A percentile compares a stretch with the other conserved stretches of the same genome.
These are phyloP conservation scores for Lachnellula willkommii DNA, from an alignment of 2,329 filamentous ascomycete species.

Conservation along the genomic window DNA sequence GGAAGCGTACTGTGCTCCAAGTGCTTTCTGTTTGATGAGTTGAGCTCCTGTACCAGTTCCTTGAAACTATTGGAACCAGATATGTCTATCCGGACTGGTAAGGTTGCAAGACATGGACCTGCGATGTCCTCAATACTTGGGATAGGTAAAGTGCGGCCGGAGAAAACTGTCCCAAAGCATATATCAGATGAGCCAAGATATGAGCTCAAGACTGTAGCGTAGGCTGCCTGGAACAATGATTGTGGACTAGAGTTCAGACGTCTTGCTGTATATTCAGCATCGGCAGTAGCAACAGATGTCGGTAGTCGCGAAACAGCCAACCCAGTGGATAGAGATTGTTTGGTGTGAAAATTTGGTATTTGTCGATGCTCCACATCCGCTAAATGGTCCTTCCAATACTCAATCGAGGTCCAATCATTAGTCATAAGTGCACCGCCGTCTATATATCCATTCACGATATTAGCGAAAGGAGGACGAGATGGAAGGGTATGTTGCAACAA, in stretches of 20 bases:
- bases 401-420: conserved; percentile 39
- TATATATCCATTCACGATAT: conserved; percentile 50
- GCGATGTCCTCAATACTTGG: conserved; percentile 64
- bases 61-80: conserved; percentile 44
- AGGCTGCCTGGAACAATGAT: conserved; percentile 68
- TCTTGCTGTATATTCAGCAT: conserved; percentile 23
- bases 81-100: conserved; percentile 65
- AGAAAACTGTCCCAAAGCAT: conserved; percentile 73
- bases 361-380: conserved; percentile 47
- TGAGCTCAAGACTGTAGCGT: conserved; percentile 59
- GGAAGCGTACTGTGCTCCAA: conserved; percentile 60
- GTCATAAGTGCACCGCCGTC: conserved; percentile 19
- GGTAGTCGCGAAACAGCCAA: conserved; percentile 27
- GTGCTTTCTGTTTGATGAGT: conserved; percentile 59
- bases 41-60: conserved; percentile 60
- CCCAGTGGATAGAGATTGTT: conserved; percentile 24
- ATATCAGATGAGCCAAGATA: conserved; percentile 63
- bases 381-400: conserved; percentile 68
- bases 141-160: conserved; percentile 71
- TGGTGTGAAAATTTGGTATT: conserved; percentile 55
- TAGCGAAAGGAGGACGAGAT: conserved; percentile 53
- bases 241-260: conserved; percentile 48
- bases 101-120: conserved; percentile 72
- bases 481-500: conserved; percentile 10
- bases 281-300: conserved; percentile 30